Evolutionary conservation across 352 stramenopile species (phyloP).

Genomic region (Peronospora tabacina): DNA sequence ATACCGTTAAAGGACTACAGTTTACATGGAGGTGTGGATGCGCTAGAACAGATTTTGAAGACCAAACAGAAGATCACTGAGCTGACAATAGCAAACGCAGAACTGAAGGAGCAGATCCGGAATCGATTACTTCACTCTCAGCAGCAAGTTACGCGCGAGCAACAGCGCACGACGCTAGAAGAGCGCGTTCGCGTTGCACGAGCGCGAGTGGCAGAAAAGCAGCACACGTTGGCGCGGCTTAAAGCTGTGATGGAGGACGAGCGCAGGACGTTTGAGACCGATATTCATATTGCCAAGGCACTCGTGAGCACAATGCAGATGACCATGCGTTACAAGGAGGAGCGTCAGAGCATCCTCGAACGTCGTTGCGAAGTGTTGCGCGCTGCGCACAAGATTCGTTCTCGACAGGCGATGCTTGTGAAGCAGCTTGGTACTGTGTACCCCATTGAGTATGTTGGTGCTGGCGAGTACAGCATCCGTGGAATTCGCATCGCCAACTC

Average conservation of each 20-base stretch:
- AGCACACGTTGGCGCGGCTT: constrained; percentile 45
- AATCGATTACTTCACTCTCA: constrained; percentile 36
- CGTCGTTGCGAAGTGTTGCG: constrained; percentile 67
- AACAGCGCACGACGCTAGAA: constrained; percentile 39
- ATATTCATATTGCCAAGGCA: constrained; percentile 75
- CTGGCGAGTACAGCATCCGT: constrained; percentile 74
- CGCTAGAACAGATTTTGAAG: constrained; percentile 45
- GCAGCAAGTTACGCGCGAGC: constrained; percentile 37
- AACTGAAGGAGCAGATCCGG: constrained; percentile 47
- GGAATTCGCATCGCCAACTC: constrained; percentile 70
- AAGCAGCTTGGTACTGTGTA: constrained; percentile 71
- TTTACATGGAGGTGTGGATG: constrained; percentile 65
- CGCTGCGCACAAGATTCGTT: constrained; percentile 76
- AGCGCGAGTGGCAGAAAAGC: constrained; percentile 48
- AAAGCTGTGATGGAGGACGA: constrained; percentile 66
- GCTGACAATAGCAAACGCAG: constrained; percentile 34
- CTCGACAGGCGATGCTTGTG: constrained; percentile 68
- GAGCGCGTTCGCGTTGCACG: constrained; percentile 43
- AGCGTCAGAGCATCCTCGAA: constrained; percentile 71
- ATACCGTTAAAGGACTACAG: constrained; percentile 77
- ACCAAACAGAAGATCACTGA: constrained; percentile 45
- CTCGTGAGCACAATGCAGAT: constrained; percentile 74
- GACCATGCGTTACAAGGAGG: constrained; percentile 76
- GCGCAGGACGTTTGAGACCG: constrained; percentile 65
- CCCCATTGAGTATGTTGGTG: constrained; percentile 76